Base-by-base conservation (phyloP, 2,329 filamentous ascomycete species). In the Aotearoamyces nothofagi region DNA sequence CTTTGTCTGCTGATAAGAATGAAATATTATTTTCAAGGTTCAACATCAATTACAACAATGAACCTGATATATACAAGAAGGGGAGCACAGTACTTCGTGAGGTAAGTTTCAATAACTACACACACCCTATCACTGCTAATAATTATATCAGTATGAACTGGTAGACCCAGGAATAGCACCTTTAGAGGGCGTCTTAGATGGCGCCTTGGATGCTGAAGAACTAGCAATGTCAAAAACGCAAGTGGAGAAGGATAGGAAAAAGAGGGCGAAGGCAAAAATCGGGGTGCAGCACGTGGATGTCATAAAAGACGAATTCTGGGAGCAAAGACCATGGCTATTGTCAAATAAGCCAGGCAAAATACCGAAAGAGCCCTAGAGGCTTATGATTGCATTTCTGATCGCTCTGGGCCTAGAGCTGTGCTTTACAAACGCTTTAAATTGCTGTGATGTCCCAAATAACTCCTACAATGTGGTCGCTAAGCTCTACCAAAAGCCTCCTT, bases 21-120 rank as follows among this genome's bases (percentile, higher is more conserved):
- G 90, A 98, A 58, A 92, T 98, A 12, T 58, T 98, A 9, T 98
- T 90, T 52, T 79, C 75, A 2, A 66, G 67, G 15, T 96, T 93
- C 52, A 70, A 75, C 3, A 86, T 96, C 49, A 98, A 98, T 55
- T 98, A 98, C 57, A 98, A 98, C 54, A 90, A 93, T 41, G 90
- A 98, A 52, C 72, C 73, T 0, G 83, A 92, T 38, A 84, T 94
- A 10, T 93, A 71, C 53, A 90, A 78, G 52, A 98, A 96, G 51
- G 90, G 90, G 4, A 96, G 82, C 40, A 78, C 94, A 2, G 55
- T 96, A 4, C 90, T 86, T 50, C 69, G 86, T 43, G 79, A 90
- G 50, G 49, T 51, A 39, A 40, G 44, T 30, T 9, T 15, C 8
- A 7, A n/a, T n/a, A n/a, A 11, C 6, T 22, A 32, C 27, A 12